phyloP scores from a whole-genome alignment of 1,139 yeast genomes.

The Blastobotrys arbuscula region DNA sequence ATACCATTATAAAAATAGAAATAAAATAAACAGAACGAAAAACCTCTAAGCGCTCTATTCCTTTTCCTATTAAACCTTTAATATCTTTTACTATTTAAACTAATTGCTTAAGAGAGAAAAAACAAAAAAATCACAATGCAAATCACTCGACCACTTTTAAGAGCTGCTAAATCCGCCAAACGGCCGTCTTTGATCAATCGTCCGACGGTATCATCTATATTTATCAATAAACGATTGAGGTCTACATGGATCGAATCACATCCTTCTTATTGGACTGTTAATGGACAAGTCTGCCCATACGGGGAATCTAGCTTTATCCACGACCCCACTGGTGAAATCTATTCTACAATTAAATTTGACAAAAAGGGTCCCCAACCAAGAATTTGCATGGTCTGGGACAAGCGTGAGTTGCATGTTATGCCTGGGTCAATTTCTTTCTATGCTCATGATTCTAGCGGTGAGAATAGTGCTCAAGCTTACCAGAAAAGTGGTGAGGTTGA shows the following conservation, averaged over 20 bases:
- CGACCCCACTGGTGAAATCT: slow-evolving; percentile 13
- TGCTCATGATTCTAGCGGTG: slow-evolving; percentile 9
- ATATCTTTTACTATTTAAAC: too few species aligned
- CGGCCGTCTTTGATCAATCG: slow-evolving; percentile 7
- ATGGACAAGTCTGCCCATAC: slow-evolving; percentile 12
- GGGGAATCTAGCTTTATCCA: slow-evolving; percentile 12
- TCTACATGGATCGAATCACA: slow-evolving; percentile 11
- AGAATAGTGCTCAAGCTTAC: neutral
- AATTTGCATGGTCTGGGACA: slow-evolving; percentile 14
- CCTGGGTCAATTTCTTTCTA: slow-evolving; percentile 13
- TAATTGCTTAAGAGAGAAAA: neutral
- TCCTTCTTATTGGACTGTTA: slow-evolving; percentile 13
- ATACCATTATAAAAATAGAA: too few species aligned
- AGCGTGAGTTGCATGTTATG: slow-evolving; percentile 11
- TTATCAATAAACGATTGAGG: neutral
- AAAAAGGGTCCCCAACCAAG: slow-evolving; percentile 12
- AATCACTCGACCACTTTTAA: slow-evolving; percentile 1
- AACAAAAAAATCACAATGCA: neutral
- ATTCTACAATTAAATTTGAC: slow-evolving; percentile 11
- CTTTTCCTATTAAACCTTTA: too few species aligned
- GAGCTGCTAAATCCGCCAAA: neutral
- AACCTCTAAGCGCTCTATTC: too few species aligned
- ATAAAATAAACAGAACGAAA: too few species aligned
- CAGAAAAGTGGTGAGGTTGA: slow-evolving; percentile 12
- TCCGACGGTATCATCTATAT: neutral